Evolutionary conservation across 1,284 basidiomycete genomes (phyloP).

Genomic region (Malassezia slooffiae): DNA sequence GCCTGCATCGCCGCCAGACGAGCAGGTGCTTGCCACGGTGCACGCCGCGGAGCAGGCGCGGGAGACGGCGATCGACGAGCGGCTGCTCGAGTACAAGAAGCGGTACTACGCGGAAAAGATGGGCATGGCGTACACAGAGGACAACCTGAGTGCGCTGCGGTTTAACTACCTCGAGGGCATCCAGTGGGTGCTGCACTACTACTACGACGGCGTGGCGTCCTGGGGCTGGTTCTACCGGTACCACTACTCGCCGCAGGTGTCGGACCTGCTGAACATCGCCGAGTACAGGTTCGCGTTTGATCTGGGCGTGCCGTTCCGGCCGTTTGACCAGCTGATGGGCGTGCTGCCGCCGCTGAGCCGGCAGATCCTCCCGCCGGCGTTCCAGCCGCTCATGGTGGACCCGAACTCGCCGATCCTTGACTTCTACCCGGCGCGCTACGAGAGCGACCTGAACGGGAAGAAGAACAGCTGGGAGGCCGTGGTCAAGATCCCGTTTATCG

Average conservation of each 20-base stretch:
- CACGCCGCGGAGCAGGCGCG: no score
- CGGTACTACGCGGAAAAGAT: constrained; percentile 61
- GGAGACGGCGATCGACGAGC: constrained; percentile 62
- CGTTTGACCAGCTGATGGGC: constrained; percentile 96
- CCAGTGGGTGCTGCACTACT: constrained; percentile 98
- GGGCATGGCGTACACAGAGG: constrained; percentile 50
- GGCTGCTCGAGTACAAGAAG: constrained; percentile 85
- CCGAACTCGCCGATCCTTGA: constrained; percentile 77
- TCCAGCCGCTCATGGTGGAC: constrained; percentile 82
- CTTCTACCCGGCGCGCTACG: constrained; percentile 86
- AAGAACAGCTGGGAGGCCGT: constrained; percentile 98
- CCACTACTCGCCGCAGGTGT: constrained; percentile 63
- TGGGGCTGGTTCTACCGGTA: constrained; percentile 99
- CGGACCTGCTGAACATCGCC: constrained; percentile 71
- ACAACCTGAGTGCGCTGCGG: constrained; percentile 46
- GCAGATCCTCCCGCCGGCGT: constrained; percentile 74
- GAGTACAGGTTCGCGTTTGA: constrained; percentile 74
- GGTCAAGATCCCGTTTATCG: constrained; percentile 97
- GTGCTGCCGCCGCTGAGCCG: constrained; percentile 82
- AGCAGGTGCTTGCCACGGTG: constrained; percentile 56
- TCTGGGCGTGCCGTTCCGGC: constrained; percentile 77
- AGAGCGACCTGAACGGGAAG: constrained; percentile 91
- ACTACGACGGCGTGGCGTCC: constrained; percentile 88
- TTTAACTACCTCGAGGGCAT: constrained; percentile 77
- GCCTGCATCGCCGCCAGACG: no score